These are phyloP conservation scores for Dissophora ornata DNA, from an alignment of 192 early-diverging fungal genomes.

Conservation along the genomic window DNA sequence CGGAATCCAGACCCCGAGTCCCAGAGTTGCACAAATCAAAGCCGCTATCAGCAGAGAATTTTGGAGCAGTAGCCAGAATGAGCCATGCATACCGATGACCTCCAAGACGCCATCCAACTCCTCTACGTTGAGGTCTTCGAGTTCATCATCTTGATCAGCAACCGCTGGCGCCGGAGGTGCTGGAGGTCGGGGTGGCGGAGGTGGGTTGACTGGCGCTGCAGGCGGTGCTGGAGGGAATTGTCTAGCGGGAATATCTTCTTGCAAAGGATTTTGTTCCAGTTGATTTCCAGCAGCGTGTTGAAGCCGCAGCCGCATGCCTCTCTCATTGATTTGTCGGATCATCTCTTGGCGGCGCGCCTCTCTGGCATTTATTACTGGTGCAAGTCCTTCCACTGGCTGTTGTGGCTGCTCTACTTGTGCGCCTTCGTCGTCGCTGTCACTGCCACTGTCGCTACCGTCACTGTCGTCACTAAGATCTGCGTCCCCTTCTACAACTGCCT, in stretches of 20 bases:
- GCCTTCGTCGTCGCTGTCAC: slow-evolving; percentile 6
- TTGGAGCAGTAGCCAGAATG: slow-evolving; percentile 79
- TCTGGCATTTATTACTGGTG: background rate
- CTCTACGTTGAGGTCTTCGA: slow-evolving; percentile 65
- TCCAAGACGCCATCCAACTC: slow-evolving; percentile 84
- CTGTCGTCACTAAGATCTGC: slow-evolving; percentile 18
- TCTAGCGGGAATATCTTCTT: background rate
- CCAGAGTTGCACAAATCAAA: slow-evolving; percentile 82
- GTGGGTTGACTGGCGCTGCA: slow-evolving; percentile 5
- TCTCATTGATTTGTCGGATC: slow-evolving; percentile 33
- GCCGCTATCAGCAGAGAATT: slow-evolving; percentile 84
- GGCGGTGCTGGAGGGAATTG: background rate
- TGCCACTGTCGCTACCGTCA: background rate
- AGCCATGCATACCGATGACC: slow-evolving; percentile 91
- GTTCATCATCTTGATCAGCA: slow-evolving; percentile 52
- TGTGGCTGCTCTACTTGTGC: background rate
- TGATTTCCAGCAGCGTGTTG: background rate
- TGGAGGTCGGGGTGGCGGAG: slow-evolving; percentile 2
- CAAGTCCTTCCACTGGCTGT: background rate
- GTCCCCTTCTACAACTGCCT: slow-evolving; percentile 46
- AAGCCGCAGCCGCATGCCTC: slow-evolving; percentile 5
- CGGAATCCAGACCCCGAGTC: slow-evolving; percentile 82
- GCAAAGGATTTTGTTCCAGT: background rate
- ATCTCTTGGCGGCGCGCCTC: slow-evolving; percentile 25
- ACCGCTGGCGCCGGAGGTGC: background rate